These are phyloP conservation scores for Papilionanthe hybrid DNA, from an alignment of 116 monocot genomes.

Conservation along the genomic window DNA sequence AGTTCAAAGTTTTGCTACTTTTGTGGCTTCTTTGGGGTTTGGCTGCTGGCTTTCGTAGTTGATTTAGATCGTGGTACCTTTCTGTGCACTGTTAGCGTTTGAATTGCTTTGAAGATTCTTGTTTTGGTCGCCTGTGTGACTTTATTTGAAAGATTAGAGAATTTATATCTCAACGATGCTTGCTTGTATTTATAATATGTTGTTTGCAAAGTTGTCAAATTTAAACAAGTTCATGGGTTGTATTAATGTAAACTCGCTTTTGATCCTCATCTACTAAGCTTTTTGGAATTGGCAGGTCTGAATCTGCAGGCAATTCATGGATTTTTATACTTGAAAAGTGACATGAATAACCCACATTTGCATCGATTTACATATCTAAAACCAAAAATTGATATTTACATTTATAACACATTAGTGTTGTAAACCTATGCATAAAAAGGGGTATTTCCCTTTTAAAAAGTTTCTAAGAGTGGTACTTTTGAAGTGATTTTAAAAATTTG, in stretches of 20 bases:
- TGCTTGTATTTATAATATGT: background rate
- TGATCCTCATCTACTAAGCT: background rate
- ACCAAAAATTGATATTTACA: no score
- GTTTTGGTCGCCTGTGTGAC: no score
- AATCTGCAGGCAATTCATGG: background rate
- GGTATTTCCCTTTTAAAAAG: no score
- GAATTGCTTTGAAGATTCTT: no score
- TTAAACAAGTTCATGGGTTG: background rate
- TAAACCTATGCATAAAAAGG: no score
- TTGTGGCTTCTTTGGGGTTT: background rate
- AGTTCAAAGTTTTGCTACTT: background rate
- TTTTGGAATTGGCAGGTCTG: background rate
- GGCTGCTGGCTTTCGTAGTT: background rate
- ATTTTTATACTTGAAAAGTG: no score
- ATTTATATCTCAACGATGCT: background rate
- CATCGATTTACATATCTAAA: no score
- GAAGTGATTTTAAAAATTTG: no score
- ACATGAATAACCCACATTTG: no score
- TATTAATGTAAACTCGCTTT: background rate
- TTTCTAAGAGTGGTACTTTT: no score
- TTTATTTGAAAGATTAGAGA: no score
- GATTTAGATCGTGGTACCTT: background rate
- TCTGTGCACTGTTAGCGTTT: background rate
- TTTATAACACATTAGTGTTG: no score
- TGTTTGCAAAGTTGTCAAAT: background rate